phyloP scores from a whole-genome alignment of 495 filamentous ascomycete species.

The Aspergillus kassunensis region DNA sequence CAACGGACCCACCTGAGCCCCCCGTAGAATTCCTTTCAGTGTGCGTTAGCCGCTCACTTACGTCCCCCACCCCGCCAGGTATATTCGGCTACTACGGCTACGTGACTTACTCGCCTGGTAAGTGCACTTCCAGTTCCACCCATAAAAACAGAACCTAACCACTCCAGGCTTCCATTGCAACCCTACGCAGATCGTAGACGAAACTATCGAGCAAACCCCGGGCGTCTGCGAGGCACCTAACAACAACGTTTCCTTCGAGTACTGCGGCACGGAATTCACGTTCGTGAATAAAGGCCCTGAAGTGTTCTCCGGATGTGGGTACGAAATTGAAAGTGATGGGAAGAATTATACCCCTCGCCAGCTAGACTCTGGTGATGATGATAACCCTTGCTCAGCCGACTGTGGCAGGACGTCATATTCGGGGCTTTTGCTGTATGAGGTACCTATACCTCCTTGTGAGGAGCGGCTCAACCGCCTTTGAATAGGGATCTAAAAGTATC shows the following conservation, averaged over 20 bases:
- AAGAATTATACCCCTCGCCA: not conserved
- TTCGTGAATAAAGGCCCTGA: not conserved
- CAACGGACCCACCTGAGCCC: not conserved
- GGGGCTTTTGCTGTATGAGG: not conserved
- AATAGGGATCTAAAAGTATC: not conserved
- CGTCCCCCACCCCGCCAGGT: not conserved
- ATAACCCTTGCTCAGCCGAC: not conserved
- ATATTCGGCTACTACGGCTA: too few species aligned
- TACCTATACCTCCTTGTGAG: not conserved
- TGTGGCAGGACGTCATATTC: not conserved
- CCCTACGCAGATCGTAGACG: not conserved
- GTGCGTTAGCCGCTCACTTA: not conserved
- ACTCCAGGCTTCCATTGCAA: not conserved
- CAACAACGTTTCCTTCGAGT: not conserved
- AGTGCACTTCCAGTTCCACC: not conserved
- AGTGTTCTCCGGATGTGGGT: not conserved
- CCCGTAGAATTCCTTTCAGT: not conserved
- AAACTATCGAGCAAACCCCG: not conserved
- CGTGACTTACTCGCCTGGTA: not conserved
- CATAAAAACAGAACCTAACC: not conserved
- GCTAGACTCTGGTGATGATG: not conserved
- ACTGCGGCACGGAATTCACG: not conserved
- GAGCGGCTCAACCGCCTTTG: not conserved
- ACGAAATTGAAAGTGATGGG: not conserved
- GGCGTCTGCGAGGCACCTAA: not conserved